phyloP scores from a whole-genome alignment of 345 rosid species.

The Dipteronia sinensis region DNA sequence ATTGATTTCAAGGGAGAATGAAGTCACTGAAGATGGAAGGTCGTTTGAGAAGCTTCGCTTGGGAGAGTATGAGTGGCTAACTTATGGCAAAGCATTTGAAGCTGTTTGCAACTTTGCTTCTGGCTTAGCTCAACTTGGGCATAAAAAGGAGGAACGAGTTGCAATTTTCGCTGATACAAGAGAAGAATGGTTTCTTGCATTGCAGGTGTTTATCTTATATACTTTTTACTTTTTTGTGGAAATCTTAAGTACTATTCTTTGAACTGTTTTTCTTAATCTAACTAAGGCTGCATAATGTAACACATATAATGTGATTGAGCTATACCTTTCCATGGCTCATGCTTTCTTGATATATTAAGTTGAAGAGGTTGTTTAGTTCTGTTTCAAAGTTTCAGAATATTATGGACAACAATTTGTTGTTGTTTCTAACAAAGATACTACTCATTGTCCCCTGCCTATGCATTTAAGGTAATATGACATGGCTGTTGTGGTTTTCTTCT shows the following conservation, averaged over 20 bases:
- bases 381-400: background rate
- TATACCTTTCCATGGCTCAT: background rate
- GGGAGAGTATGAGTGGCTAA: conserved; percentile 91
- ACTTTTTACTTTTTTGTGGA: background rate
- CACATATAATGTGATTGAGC: background rate
- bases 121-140: conserved; percentile 80
- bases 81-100: conserved; percentile 63
- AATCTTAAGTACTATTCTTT: background rate
- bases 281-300: background rate
- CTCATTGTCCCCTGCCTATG: background rate
- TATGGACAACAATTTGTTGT: background rate
- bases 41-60: conserved; percentile 91
- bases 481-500: conserved; percentile 24
- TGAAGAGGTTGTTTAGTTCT: background rate
- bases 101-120: conserved; percentile 74
- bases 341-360: background rate
- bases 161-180: conserved; percentile 97
- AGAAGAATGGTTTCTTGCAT: conserved; percentile 91
- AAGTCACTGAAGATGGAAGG: conserved; percentile 64
- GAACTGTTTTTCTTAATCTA: background rate
- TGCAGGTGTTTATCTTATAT: conserved; percentile 64
- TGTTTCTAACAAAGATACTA: background rate
- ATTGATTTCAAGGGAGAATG: conserved; percentile 64
- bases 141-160: conserved; percentile 66
- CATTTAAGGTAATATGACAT: conserved; percentile 3